Base-by-base conservation (phyloP, 306 rosid species). In the Cucumis melo region DNA sequence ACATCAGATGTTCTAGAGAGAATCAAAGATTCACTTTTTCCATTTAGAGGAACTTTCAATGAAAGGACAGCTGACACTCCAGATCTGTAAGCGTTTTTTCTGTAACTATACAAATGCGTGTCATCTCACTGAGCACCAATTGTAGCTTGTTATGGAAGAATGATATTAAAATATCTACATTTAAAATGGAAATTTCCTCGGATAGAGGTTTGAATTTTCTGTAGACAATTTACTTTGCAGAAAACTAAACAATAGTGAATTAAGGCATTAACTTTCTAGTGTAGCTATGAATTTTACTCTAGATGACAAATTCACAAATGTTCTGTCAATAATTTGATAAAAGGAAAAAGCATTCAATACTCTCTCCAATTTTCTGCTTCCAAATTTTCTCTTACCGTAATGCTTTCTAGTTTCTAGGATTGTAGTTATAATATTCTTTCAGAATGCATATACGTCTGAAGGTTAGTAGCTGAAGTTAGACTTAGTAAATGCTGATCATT, bases 1-100 rank as follows among this genome's bases (percentile, higher is more conserved):
- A 91, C 97, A 81, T 80, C 93, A 51, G 98, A 93, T 80, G 92
- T 93, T 80, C 10, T 93, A 68, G 96, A 88, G 84, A 93, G 98
- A 84, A 87, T 93, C 80, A 85, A 85, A 72, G 85, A 91, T 75
- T 89, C 98, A 11, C 92, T 93, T 70, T 82, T 89, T 80, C 98
- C 98, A 79, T 91, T 91, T 84, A 88, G 88, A 60, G 98, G 96
- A 87, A 81, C 87, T 79, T 94, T 94, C 74, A 91, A 86, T 78
- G 98, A 94, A 74, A 94, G 89, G 84, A 94, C 93, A 58, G 83
- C 96, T 3, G 84, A 80, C 81, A 87, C 84, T 83, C 98, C 98
- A 53, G 98, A 94, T 82, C 82, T 94, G 98, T 94, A 82, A 88
- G 97, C 87, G 74, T 53, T 81, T 29, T 76, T 17, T 66, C 39